These are phyloP conservation scores for Ustilago cynodontis DNA, from an alignment of 1,284 basidiomycete species.

Conservation along the genomic window DNA sequence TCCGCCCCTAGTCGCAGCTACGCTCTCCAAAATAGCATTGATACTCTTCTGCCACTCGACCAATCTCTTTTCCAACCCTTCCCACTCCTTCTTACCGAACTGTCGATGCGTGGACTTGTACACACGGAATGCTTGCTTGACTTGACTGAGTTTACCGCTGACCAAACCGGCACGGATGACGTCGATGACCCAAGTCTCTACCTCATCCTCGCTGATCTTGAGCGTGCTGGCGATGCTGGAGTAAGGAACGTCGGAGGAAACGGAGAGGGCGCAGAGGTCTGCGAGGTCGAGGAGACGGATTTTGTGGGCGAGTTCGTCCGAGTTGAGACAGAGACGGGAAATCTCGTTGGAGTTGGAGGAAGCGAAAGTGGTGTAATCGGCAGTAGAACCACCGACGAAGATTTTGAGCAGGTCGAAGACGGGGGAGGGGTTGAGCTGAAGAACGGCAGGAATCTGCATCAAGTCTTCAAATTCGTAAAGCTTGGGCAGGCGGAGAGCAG, in stretches of 20 bases:
- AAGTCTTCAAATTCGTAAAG: conserved; percentile 67
- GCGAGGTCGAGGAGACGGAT: conserved; percentile 67
- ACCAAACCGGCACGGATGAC: conserved; percentile 69
- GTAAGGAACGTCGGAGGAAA: conserved; percentile 65
- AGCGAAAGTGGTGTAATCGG: conserved; percentile 54
- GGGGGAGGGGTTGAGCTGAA: conserved; percentile 49
- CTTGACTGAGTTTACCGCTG: conserved; percentile 66
- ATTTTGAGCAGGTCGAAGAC: conserved; percentile 62
- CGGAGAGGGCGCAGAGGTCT: conserved; percentile 59
- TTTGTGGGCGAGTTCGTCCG: conserved; percentile 57
- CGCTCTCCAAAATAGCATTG: conserved; percentile 52
- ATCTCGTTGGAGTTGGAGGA: conserved; percentile 28
- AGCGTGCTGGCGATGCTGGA: conserved; percentile 54
- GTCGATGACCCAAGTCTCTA: conserved; percentile 69
- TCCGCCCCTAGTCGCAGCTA: conserved; percentile 47
- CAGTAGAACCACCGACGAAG: conserved; percentile 57
- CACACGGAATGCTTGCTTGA: conserved; percentile 63
- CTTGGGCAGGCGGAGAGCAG: conserved; percentile 62
- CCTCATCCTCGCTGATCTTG: conserved; percentile 53
- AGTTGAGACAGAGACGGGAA: conserved; percentile 40
- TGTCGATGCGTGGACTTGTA: conserved; percentile 64
- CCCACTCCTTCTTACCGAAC: conserved; percentile 66
- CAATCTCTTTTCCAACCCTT: conserved; percentile 59
- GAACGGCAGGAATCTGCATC: conserved; percentile 54
- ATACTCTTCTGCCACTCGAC: conserved; percentile 65